Evolutionary conservation across 345 rosid species (phyloP), one percentile per base, ranked within the genome.

Genomic region (Melaleuca quinquenervia): DNA sequence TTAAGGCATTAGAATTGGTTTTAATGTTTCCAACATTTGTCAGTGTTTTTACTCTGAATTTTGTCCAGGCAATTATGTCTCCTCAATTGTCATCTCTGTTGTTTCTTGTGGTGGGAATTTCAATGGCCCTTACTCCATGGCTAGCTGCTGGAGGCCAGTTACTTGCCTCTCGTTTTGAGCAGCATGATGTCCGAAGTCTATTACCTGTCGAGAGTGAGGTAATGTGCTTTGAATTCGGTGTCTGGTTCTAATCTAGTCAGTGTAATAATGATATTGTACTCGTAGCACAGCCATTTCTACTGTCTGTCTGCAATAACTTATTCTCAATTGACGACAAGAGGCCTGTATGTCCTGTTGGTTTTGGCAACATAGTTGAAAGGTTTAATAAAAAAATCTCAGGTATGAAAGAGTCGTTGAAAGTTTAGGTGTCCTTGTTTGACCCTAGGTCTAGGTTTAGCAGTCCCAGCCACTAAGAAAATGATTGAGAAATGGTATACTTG

Each of bases 61-160:
- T 49, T 49, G 50, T 91, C 60, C 97, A 96, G 99, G 98, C 96
- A 90, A 97, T 97, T 92, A 92, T 97, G 98, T 93, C 99, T 90
- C 90, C 97, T 87, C 98, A 95, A 89, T 87, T 95, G 50, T 97
- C 99, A 44, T 97, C 99, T 86, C 92, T 97, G 89, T 90, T 97
- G 86, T 97, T 97, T 90, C 99, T 97, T 90, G 94, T 96, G 82
- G 99, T 97, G 90, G 99, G 99, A 84, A 90, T 97, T 84, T 96
- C 99, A 87, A 97, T 97, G 99, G 99, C 99, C 88, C 83, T 97
- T 84, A 97, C 99, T 50, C 99, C 99, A 51, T 97, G 96, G 96
- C 91, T 97, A 84, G 99, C 99, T 89, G 98, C 99, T 91, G 99
- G 99, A 84, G 98, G 99, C 86, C 99, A 97, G 89, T 89, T 97